These are phyloP conservation scores for Boletus rufocinnamomeus DNA, from an alignment of 768 basidiomycete genomes.

Conservation along the genomic window DNA sequence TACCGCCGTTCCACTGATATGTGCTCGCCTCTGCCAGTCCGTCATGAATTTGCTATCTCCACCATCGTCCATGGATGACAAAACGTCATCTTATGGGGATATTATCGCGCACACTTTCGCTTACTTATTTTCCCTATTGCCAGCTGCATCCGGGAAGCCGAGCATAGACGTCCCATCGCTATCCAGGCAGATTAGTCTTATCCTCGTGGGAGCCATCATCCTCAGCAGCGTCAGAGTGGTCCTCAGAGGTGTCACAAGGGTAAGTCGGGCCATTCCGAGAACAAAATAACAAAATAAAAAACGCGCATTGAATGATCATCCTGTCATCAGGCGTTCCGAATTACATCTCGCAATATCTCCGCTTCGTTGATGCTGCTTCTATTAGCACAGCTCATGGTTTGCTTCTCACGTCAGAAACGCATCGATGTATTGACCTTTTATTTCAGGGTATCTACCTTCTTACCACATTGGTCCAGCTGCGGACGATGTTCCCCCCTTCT, in stretches of 20 bases:
- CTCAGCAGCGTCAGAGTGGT: slow-evolving; percentile 71
- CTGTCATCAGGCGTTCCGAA: slow-evolving; percentile 51
- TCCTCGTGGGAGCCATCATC: slow-evolving; percentile 76
- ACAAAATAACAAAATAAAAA: not conserved
- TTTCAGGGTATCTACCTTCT: slow-evolving; percentile 78
- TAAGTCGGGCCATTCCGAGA: slow-evolving; percentile 27
- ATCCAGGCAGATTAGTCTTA: slow-evolving; percentile 60
- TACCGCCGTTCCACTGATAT: slow-evolving; percentile 18
- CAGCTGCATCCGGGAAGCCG: slow-evolving; percentile 31
- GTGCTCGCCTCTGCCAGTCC: slow-evolving; percentile 27
- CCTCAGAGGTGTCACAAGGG: slow-evolving; percentile 65
- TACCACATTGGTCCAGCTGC: slow-evolving; percentile 79
- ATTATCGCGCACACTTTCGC: slow-evolving; percentile 45
- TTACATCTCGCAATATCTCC: slow-evolving; percentile 68
- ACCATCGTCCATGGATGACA: slow-evolving; percentile 38
- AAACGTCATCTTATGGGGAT: slow-evolving; percentile 44
- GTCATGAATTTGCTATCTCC: slow-evolving; percentile 37
- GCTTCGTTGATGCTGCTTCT: slow-evolving; percentile 76
- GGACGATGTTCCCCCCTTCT: slow-evolving; percentile 75
- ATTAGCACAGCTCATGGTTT: slow-evolving; percentile 82
- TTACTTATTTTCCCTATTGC: slow-evolving; percentile 42
- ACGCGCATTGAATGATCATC: not conserved
- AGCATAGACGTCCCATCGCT: slow-evolving; percentile 41
- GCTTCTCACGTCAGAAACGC: slow-evolving; percentile 15
- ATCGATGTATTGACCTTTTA: slow-evolving; percentile 1